Evolutionary conservation across 257 asterid genomes (phyloP).

Genomic region (Primulina eburnea): DNA sequence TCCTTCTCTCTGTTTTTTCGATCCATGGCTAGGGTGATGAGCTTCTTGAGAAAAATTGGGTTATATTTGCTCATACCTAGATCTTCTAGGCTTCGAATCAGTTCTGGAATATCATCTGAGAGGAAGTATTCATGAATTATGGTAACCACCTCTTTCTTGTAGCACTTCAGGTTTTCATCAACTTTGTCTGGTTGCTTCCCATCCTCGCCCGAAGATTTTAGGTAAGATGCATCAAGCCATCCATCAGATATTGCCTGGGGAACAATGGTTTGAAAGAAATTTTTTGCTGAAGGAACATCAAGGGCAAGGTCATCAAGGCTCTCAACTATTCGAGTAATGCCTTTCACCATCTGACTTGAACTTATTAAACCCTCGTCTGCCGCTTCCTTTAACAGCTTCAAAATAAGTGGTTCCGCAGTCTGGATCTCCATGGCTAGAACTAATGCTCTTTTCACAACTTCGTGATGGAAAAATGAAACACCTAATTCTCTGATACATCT

Average conservation of each 20-base stretch:
- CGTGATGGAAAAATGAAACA: conserved; percentile 93
- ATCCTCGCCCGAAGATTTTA: conserved; percentile 44
- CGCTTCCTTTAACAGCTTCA: conserved; percentile 71
- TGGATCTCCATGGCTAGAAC: conserved; percentile 80
- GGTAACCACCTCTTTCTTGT: conserved; percentile 71
- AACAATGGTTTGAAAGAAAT: conserved; percentile 48
- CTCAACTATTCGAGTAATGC: conserved; percentile 76
- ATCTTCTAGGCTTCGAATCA: conserved; percentile 84
- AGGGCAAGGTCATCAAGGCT: conserved; percentile 95
- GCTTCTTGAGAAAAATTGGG: conserved; percentile 80
- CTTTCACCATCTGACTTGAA: conserved; percentile 90
- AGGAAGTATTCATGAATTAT: conserved; percentile 91
- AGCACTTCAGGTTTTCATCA: conserved; percentile 62
- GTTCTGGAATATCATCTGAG: conserved; percentile 93
- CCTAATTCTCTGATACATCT: conserved; percentile 87
- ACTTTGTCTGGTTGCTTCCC: conserved; percentile 39
- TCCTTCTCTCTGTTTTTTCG: conserved; percentile 91
- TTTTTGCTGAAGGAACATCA: conserved; percentile 91
- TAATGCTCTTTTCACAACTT: conserved; percentile 91
- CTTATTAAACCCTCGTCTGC: conserved; percentile 95
- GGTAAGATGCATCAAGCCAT: conserved; percentile 80
- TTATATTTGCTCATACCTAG: conserved; percentile 63
- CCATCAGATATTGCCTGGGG: conserved; percentile 78
- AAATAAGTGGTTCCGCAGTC: conserved; percentile 59
- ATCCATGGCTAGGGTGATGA: conserved; percentile 88